Conservation (phyloP, 176 grass and related monocot genomes). For the Stipa capillata region DNA sequence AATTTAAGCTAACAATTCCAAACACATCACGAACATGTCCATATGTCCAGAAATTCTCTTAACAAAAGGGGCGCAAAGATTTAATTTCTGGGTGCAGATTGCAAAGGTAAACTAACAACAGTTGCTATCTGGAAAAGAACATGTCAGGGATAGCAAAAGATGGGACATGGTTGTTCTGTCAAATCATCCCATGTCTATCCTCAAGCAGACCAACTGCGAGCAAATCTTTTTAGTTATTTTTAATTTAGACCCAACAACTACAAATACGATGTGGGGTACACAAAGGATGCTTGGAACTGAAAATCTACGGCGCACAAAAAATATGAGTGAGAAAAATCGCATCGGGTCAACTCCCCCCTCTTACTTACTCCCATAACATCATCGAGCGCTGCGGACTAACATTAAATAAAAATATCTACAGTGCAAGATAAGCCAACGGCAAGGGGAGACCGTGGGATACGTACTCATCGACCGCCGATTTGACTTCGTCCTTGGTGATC, state of each 20-base stretch:
- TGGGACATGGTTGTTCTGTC: background rate
- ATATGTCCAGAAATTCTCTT: background rate
- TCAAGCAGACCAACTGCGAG: background rate
- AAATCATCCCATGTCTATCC: background rate
- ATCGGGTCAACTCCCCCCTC: background rate
- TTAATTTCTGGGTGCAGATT: background rate
- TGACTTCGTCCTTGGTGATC: constrained; percentile 46
- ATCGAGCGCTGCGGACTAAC: background rate
- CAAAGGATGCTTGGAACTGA: background rate
- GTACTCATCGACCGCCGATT: constrained; percentile 59
- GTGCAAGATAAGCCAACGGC: background rate
- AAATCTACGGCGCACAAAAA: background rate
- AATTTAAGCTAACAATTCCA: background rate
- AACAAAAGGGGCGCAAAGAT: background rate
- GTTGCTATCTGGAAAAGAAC: background rate
- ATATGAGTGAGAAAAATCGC: background rate
- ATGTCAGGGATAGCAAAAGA: background rate
- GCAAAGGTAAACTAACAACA: background rate
- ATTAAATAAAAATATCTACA: background rate
- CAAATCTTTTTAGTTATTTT: background rate
- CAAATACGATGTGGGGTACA: background rate
- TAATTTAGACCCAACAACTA: background rate
- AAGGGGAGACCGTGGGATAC: background rate
- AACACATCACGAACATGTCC: background rate
- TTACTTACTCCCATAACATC: background rate